These are phyloP conservation scores for Podospora pseudoanserina DNA, from an alignment of 495 filamentous ascomycete genomes.

Conservation along the genomic window DNA sequence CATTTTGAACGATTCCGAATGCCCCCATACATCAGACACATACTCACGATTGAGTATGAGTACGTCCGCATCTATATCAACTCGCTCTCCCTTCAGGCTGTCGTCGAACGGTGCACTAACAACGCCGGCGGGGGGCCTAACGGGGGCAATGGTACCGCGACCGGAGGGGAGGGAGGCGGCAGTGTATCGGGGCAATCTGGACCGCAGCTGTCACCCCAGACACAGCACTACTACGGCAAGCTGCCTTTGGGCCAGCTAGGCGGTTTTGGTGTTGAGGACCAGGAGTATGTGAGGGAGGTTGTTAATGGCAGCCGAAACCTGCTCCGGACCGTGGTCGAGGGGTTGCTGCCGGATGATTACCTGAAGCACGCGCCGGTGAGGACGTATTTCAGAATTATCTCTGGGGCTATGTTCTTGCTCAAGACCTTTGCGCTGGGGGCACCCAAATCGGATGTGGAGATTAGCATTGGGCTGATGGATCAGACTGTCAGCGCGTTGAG, in stretches of 20 bases:
- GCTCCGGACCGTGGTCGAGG: conserved; percentile 76
- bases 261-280: conserved; percentile 56
- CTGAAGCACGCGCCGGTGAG: conserved; percentile 89
- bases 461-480: conserved; percentile 78
- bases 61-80: conserved; percentile 91
- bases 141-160: conserved; percentile 7
- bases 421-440: conserved; percentile 92
- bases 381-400: conserved; percentile 92
- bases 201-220: conserved; percentile 52
- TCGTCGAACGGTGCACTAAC: conserved; percentile 86
- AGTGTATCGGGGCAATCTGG: conserved; percentile 42
- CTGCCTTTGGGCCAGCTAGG: conserved; percentile 54
- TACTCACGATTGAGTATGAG: conserved; percentile 86
- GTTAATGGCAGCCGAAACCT: conserved; percentile 83
- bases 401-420: conserved; percentile 90
- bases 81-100: conserved; percentile 86
- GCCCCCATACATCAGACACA: conserved; percentile 71
- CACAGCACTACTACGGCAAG: conserved; percentile 55
- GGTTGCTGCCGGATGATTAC: conserved; percentile 74
- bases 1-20: conserved; percentile 69
- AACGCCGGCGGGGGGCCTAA: conserved; percentile 54
- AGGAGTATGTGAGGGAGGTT: conserved; percentile 82
- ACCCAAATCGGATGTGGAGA: conserved; percentile 78
- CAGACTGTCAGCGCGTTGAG: conserved; percentile 73
- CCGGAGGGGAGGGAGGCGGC: not conserved